Base-by-base conservation (phyloP, 305 asterid genomes). In the Euphrasia arctica region DNA sequence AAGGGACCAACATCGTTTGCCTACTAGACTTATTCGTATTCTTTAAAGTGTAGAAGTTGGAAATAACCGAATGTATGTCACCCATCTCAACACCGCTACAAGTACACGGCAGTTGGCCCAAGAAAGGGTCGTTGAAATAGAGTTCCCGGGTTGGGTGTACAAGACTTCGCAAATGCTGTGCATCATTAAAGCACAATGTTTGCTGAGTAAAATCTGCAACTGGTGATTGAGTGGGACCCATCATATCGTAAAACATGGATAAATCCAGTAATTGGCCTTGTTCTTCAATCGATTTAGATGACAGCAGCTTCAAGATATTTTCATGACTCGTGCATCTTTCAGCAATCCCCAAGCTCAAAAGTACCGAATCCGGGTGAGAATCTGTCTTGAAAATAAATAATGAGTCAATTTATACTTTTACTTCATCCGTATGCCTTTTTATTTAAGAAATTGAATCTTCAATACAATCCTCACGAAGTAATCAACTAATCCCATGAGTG, bases 1-100 rank as follows among this genome's bases (percentile, higher is more conserved):
- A 86, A n/a, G 99, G 99, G 71, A 94, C 97, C 72, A 93, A 68
- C 92, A 88, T 65, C 12, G 95, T 61, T 67, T 70, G 95, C 78
- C 79, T 86, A 59, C 73, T 72, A 48, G 80, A 73, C 56, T 82
- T 88, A 25, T 54, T 78, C 5, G 88, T 54, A 71, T 62, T 73
- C 71, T 74, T 85, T 41, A 79, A 62, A 28, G 73, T 66, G 75
- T 74, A 70, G 42, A 80, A 61, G 62, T 82, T 81, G 43, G 87
- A 73, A 48, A 88, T 74, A 42, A 76, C 65, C 5, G 91, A 71
- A 68, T 85, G 75, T 15, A 85, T 63, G 50, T 83, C 86, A 54
- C 73, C 75, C 82, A 77, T 73, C 74, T 82, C 82, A 55, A 56
- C 63, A 63, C 69, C 74, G 54, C 60, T 70, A 60, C 60, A 57